Evolutionary conservation across 2,329 filamentous ascomycete genomes (phyloP), one percentile per base, ranked within the genome.

Genomic region (Diaporthe destruens): DNA sequence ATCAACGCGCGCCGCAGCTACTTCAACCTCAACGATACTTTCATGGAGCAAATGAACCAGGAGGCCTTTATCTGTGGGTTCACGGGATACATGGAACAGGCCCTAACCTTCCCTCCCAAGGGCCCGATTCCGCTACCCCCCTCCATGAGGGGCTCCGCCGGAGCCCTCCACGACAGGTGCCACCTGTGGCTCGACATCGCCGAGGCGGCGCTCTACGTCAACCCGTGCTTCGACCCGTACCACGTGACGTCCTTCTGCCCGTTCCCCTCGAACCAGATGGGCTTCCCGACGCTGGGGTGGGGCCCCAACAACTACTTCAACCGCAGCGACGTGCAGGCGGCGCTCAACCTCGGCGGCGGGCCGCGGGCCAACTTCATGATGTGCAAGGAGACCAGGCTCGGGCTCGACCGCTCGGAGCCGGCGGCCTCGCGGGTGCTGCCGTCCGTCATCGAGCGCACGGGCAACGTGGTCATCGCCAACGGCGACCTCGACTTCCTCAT

Each of bases 171-270:
- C 9, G 4, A 25, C 18, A 81, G 85, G 86, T 80, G 69, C 57
- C 34, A 61, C 7, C 12, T 74, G 2, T 67, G 65, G 63, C 20
- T 29, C 34, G 59, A 91, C n/a, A 84, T 84, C 25, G 92, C 92
- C 78, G 88, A 91, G 76, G 86, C 80, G n/a, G 91, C 90, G 12
- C 77, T 84, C 25, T 78, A 83, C 18, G 82, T 87, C 53, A 92
- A 92, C 80, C 90, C 90, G 0, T 92, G 90, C 81, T 92, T 90
- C 80, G 87, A 91, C 77, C 80, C 90, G 32, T 91, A 91, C 79
- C 84, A 88, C 55, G 84, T 92, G 42, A 86, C 86, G n/a, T 87
- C 85, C 16, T 90, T 80, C 18, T 87, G 85, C 76, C 85, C 85
- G 0, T 74, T 77, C 61, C 77, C 78, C 6, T 80, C 76, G 74